Evolutionary conservation across 345 rosid genomes (phyloP), one percentile per base, ranked within the genome.

Genomic region (Citrus mangshanensis): DNA sequence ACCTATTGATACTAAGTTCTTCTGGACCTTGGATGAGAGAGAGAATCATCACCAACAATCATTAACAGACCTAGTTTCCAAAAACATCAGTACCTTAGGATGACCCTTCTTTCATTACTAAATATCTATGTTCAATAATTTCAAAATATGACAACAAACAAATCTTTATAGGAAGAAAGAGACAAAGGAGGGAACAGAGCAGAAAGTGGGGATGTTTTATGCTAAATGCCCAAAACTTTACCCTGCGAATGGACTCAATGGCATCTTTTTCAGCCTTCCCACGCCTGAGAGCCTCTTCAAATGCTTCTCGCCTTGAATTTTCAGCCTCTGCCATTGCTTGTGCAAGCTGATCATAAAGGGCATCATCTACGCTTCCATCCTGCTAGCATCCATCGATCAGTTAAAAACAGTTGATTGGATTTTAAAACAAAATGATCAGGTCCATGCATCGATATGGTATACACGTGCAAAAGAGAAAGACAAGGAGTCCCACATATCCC

Each of bases 211-310:
- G 61, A 55, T 30, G 12, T 62, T 30, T 55, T 16, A 77, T 5
- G 40, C 25, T 61, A 40, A 14, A 22, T 70, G 51, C 61, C 58
- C 18, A 51, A 56, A 76, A 73, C 8, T 27, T 74, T 83, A 93
- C 99, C 97, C 77, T 91, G 79, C 84, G 91, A 46, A 89, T 85
- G 66, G 95, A 89, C 76, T 89, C 97, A 73, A 89, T 75, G 72
- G 90, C 92, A 42, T 84, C 92, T 62, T 80, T 90, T 81, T 96
- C 97, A 66, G 95, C 91, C 87, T 89, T 89, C 72, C 81, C 85
- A 73, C 90, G 91, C 86, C 87, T 86, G 55, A 77, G 38, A 77
- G 87, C 90, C 89, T 90, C 98, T 76, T 83, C 85, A 79, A 82
- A 74, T 72, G 93, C 95, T 79, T 87, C 94, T 79, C 62, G 81